A percentile compares a stretch with the other conserved stretches of the same genome.
phyloP scores from a whole-genome alignment of 805 yeast species.

The Saccharomycopsis amapae region DNA sequence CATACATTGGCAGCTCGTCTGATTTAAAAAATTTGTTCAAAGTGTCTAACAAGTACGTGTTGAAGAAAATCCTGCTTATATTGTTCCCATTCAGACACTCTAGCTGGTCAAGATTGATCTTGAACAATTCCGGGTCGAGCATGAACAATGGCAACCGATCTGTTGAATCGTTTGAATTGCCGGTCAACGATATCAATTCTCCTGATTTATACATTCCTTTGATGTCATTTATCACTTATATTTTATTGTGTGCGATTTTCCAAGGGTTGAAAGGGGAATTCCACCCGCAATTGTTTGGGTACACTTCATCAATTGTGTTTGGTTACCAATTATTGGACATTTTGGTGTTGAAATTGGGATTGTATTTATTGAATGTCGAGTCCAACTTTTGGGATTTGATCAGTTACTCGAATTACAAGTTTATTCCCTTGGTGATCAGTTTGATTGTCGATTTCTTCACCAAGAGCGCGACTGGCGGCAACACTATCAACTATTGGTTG shows the following conservation, averaged over 20 bases:
- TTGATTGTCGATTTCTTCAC: slow-evolving; percentile 30
- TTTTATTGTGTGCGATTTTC: slow-evolving; percentile 72
- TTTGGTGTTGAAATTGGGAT: slow-evolving; percentile 66
- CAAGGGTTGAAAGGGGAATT: slow-evolving; percentile 85
- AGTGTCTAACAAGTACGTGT: slow-evolving; percentile 83
- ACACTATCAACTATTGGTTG: slow-evolving; percentile 12
- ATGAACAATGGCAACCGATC: slow-evolving; percentile 25
- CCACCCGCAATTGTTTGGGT: slow-evolving; percentile 89
- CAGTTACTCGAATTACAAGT: slow-evolving; percentile 91
- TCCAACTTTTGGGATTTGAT: slow-evolving; percentile 75
- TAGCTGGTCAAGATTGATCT: slow-evolving; percentile 64
- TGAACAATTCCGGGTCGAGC: slow-evolving; percentile 19
- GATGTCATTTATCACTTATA: slow-evolving; percentile 87
- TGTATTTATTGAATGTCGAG: slow-evolving; percentile 68
- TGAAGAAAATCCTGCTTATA: slow-evolving; percentile 62
- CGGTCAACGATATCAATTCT: slow-evolving; percentile 82
- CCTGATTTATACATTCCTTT: slow-evolving; percentile 95
- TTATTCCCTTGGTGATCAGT: slow-evolving; percentile 65
- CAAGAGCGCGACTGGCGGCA: background rate
- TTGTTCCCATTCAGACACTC: slow-evolving; percentile 80
- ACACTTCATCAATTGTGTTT: slow-evolving; percentile 75
- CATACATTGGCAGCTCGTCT: slow-evolving; percentile 32
- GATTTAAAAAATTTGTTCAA: slow-evolving; percentile 82
- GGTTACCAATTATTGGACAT: slow-evolving; percentile 79
- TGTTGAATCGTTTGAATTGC: slow-evolving; percentile 50